phyloP scores from a whole-genome alignment of 495 filamentous ascomycete species.

The Thermochaetoides thermophila region DNA sequence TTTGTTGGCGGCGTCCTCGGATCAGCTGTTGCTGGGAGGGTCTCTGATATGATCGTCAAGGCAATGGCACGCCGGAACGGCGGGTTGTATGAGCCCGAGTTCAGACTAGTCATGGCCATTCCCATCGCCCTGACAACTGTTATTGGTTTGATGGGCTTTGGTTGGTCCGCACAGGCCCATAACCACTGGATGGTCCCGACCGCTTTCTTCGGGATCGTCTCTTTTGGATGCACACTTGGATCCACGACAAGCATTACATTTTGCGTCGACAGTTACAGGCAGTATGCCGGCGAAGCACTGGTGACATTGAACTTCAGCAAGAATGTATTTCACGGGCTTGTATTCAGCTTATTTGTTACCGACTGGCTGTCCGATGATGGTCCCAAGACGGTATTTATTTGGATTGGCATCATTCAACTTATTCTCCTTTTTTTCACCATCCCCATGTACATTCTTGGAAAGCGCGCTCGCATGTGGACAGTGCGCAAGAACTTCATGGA shows the following conservation, averaged over 20 bases:
- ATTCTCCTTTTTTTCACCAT: conserved; percentile 59
- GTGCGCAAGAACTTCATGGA: conserved; percentile 81
- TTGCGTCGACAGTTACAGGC: conserved; percentile 81
- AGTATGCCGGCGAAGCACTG: conserved; percentile 88
- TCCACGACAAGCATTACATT: conserved; percentile 94
- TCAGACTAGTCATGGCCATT: conserved; percentile 79
- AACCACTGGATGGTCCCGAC: conserved; percentile 86
- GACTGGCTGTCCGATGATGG: conserved; percentile 67
- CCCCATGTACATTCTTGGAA: conserved; percentile 93
- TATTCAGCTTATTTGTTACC: conserved; percentile 87
- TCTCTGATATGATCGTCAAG: conserved; percentile 71
- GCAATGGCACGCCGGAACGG: conserved; percentile 72
- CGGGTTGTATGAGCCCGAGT: conserved; percentile 92
- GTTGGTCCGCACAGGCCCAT: conserved; percentile 66
- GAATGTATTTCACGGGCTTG: conserved; percentile 78
- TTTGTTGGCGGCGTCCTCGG: conserved; percentile 83
- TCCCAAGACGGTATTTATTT: conserved; percentile 62
- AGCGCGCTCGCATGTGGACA: conserved; percentile 94
- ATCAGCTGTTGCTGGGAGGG: conserved; percentile 77
- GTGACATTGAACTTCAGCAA: conserved; percentile 93
- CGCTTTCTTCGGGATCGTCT: conserved; percentile 80
- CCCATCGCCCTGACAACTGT: conserved; percentile 68
- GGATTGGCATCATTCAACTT: conserved; percentile 77
- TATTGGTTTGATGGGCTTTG: conserved; percentile 84
- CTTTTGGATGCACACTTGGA: conserved; percentile 84